These are phyloP conservation scores for Penicillium macrosclerotiorum DNA, from an alignment of 495 filamentous ascomycete genomes.

Conservation along the genomic window DNA sequence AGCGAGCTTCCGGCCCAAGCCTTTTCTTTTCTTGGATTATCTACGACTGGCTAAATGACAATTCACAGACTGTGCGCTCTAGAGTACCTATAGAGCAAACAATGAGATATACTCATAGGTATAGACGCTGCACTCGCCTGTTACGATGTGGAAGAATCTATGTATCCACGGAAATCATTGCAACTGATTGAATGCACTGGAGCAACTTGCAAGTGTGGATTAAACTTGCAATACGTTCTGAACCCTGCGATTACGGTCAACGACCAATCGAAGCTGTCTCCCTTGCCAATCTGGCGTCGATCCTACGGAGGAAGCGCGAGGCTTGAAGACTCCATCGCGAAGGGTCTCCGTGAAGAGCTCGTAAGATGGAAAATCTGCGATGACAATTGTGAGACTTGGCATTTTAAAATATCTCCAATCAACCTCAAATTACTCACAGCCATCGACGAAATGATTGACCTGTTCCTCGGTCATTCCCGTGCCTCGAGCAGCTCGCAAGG, in stretches of 20 bases:
- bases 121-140: no score
- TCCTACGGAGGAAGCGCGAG: slow-evolving; percentile 13
- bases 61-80: no score
- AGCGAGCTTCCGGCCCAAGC: no score
- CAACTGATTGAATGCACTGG: no score
- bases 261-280: slow-evolving; percentile 66
- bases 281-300: slow-evolving; percentile 42
- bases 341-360: slow-evolving; percentile 72
- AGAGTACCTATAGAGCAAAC: no score
- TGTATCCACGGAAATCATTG: no score
- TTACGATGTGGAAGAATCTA: no score
- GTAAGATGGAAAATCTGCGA: slow-evolving; percentile 61
- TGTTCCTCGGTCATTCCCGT: slow-evolving; percentile 76
- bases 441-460: slow-evolving; percentile 64
- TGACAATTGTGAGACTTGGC: not conserved
- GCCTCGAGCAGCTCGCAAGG: slow-evolving; percentile 61
- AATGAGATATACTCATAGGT: no score
- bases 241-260: slow-evolving; percentile 66
- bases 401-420: no score
- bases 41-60: no score
- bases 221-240: slow-evolving; percentile 55
- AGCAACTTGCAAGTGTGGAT: not conserved
- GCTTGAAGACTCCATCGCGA: slow-evolving; percentile 59
- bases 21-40: no score
- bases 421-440: slow-evolving; percentile 47